Percentiles rank a stretch among this genome's conserved stretches.
These are phyloP conservation scores for Paracorniculantispora psalliotae DNA, from an alignment of 2,329 filamentous ascomycete genomes.

Conservation along the genomic window DNA sequence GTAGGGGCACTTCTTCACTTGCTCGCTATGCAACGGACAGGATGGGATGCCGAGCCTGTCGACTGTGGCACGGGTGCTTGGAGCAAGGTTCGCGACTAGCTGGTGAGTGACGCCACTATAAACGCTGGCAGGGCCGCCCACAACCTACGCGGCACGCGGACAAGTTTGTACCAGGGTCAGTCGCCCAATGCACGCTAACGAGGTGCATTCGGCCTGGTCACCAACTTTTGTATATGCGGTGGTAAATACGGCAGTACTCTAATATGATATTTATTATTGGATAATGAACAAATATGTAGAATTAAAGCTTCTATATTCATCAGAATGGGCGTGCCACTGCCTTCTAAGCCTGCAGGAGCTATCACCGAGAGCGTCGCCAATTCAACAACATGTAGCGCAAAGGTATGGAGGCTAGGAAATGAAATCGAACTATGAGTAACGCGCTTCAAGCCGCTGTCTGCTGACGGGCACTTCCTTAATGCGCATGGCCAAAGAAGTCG, in stretches of 20 bases:
- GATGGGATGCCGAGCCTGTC: background rate
- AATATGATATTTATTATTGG: background rate
- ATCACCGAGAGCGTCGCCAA: background rate
- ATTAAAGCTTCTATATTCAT: background rate
- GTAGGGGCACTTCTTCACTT: constrained; percentile 15
- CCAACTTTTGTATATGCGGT: background rate
- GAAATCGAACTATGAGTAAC: background rate
- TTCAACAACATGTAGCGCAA: background rate
- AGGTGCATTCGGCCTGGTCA: background rate
- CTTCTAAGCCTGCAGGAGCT: background rate
- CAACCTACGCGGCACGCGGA: background rate
- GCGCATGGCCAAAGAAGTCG: constrained; percentile 16
- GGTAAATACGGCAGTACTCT: background rate
- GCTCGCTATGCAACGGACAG: background rate
- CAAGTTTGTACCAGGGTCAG: background rate
- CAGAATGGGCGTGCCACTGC: background rate
- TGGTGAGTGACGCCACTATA: constrained; percentile 4
- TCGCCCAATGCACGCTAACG: constrained; percentile 3
- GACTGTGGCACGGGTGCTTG: background rate
- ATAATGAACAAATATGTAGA: background rate
- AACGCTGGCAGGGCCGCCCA: background rate
- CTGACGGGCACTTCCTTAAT: background rate
- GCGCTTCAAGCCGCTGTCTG: background rate
- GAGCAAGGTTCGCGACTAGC: background rate
- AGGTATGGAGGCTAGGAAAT: background rate